Evolutionary conservation across 2,329 filamentous ascomycete species (phyloP), one percentile per base, ranked within the genome.

Genomic region (Claviceps africana): DNA sequence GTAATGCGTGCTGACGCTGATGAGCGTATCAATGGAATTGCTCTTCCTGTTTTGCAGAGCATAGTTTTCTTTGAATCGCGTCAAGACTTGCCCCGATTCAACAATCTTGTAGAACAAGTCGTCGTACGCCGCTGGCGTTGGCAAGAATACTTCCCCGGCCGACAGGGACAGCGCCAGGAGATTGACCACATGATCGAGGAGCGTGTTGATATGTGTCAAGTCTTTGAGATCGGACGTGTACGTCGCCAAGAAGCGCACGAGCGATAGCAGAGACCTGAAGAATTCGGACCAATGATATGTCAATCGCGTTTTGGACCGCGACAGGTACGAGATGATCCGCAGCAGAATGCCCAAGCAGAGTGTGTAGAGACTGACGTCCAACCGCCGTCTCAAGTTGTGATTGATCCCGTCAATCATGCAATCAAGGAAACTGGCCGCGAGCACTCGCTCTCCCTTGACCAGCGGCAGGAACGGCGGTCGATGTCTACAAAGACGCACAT

Each of bases 21-120:
- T 82, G 31, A 96, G 75, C 1, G 87, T 94, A 48, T 88, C 84
- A 61, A 96, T 93, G 3, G 87, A 87, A 68, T 77, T 86, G 46
- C 77, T 79, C 22, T 74, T 68, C 46, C 79, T 68, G 54, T 75
- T 78, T 2, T 70, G 71, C 17, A 85, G 68, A 4, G 72, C 70
- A 66, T 93, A 97, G 10, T 79, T 83, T 56, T 89, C 81, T 42
- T 88, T 81, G 70, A 97, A 95, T 62, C 87, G 88, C 33, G 77
- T 72, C 22, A 97, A 76, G 13, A 88, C 78, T 48, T 95, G 88
- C 11, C 90, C 88, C 2, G 85, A 86, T 68, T 98, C 93, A 28
- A 97, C 89, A 2, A 97, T 79, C 70, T 98, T 98, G 78, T 98
- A 98, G 70, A 98, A 97, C 0, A 98, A 75, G 62, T 98, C 93